Percentiles rank a stretch among this genome's conserved stretches.
Conservation (phyloP, 805 yeast species). For the Kazachstania viticola region DNA sequence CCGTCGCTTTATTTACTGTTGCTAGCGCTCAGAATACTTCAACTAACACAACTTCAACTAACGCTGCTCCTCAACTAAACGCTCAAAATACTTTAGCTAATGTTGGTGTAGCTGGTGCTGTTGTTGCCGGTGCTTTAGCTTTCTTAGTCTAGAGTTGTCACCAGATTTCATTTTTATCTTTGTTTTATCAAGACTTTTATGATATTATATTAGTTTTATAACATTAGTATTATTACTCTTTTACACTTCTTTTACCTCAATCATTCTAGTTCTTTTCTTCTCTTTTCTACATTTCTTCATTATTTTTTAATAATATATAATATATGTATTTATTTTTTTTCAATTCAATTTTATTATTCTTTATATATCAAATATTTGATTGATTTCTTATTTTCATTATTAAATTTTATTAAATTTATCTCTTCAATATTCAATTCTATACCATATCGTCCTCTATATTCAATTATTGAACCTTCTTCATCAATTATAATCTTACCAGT, state of each 20-base stretch:
- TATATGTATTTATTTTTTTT: no score
- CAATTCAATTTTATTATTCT: conserved; percentile 4
- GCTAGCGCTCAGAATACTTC: conserved; percentile 5
- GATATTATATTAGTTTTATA: no score
- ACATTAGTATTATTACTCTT: no score
- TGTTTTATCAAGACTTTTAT: no score
- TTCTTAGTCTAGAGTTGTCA: conserved; percentile 4
- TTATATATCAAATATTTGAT: conserved; percentile 21
- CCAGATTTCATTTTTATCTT: no score
- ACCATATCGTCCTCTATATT: conserved; percentile 24
- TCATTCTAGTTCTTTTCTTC: no score
- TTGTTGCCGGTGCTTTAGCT: conserved; percentile 10
- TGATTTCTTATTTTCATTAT: conserved; percentile 17
- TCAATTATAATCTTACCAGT: conserved; percentile 19
- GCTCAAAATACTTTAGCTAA: conserved; percentile 1
- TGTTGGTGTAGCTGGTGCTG: conserved; percentile 8
- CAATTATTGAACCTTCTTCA: conserved; percentile 13
- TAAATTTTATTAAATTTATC: conserved; percentile 20
- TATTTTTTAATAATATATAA: no score
- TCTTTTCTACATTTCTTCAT: no score
- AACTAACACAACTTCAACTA: conserved; percentile 2
- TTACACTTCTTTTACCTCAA: no score
- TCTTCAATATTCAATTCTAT: conserved; percentile 21
- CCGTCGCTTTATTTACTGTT: conserved; percentile 5
- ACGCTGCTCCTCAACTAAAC: conserved; percentile 1